Conservation (phyloP, 805 yeast species). For the Huiozyma sinensis region DNA sequence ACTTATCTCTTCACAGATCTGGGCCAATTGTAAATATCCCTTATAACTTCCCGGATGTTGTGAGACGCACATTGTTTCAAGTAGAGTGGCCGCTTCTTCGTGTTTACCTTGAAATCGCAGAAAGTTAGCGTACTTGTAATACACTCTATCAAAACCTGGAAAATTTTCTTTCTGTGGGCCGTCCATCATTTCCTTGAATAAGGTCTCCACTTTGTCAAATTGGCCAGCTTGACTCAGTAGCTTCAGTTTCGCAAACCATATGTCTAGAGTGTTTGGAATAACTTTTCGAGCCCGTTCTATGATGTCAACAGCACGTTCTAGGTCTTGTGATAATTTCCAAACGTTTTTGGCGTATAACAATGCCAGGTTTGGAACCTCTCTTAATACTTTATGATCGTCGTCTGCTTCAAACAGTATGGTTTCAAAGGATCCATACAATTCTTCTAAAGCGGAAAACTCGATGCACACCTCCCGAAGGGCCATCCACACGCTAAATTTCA, state of each 20-base stretch:
- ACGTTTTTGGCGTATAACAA: conserved; percentile 66
- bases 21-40: conserved; percentile 54
- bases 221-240: conserved; percentile 40
- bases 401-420: conserved; percentile 33
- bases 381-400: conserved; percentile 27
- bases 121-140: conserved; percentile 50
- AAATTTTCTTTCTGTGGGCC: conserved; percentile 27
- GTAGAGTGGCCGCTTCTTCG: conserved; percentile 31
- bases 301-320: conserved; percentile 42
- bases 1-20: conserved; percentile 32
- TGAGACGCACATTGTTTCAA: conserved; percentile 35
- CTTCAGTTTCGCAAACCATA: conserved; percentile 68
- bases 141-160: conserved; percentile 33
- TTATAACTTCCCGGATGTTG: conserved; percentile 41
- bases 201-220: conserved; percentile 26
- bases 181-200: conserved; percentile 24
- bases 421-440: conserved; percentile 39
- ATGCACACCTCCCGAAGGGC: conserved; percentile 32
- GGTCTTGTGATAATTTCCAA: conserved; percentile 40
- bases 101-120: conserved; percentile 32
- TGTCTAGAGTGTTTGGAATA: conserved; percentile 38
- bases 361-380: conserved; percentile 40
- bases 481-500: conserved; percentile 39
- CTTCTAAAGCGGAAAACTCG: conserved; percentile 16
- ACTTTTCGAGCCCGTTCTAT: conserved; percentile 37